These are phyloP conservation scores for Fusarium sp. DNA, from an alignment of 2,329 filamentous ascomycete genomes.

Conservation along the genomic window DNA sequence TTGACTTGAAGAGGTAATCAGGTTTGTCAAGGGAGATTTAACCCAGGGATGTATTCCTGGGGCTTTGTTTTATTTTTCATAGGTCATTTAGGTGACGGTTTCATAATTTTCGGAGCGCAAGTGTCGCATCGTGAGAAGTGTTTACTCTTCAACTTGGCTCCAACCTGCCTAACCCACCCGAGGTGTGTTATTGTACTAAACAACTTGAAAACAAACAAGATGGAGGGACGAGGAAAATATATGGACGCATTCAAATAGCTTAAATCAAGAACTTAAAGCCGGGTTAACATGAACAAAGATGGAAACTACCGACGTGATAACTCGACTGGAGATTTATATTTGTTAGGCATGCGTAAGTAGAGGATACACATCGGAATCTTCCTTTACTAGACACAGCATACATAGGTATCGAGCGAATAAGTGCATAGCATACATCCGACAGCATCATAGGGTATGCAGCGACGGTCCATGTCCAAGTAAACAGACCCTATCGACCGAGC, in stretches of 20 bases:
- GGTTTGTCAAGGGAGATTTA: neutral
- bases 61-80: neutral
- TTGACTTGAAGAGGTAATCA: neutral
- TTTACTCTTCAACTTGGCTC: neutral
- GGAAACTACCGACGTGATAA: neutral
- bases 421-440: neutral
- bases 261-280: neutral
- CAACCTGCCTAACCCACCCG: fast-evolving
- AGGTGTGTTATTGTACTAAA: neutral
- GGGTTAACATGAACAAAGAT: neutral
- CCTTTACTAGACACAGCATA: neutral
- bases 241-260: neutral
- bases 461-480: neutral
- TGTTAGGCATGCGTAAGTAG: too few relatives aligned
- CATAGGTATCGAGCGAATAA: neutral
- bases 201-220: neutral
- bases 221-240: neutral
- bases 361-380: neutral
- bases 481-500: neutral
- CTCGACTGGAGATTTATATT: neutral
- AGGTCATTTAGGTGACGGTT: too few relatives aligned
- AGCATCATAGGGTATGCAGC: too few relatives aligned
- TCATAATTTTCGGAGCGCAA: neutral
- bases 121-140: neutral
- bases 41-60: neutral